Conservation (phyloP, 75 land plant genomes). For the Picea sitchensis region DNA sequence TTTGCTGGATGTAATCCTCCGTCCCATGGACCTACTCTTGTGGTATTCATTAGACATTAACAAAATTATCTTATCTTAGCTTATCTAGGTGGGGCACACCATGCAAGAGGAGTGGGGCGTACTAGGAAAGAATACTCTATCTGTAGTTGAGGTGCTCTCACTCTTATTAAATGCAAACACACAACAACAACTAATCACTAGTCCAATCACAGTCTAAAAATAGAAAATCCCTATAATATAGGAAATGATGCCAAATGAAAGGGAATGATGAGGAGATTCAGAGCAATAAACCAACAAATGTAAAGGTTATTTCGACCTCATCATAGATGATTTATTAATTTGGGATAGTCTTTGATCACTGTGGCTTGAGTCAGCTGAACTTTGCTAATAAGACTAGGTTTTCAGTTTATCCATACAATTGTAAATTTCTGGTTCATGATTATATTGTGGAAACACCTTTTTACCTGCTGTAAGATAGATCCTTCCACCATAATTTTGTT, state of each 20-base stretch:
- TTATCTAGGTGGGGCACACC: too few relatives aligned
- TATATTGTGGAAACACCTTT: neutral
- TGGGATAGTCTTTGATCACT: neutral
- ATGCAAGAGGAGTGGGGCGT: too few relatives aligned
- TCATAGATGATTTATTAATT: neutral
- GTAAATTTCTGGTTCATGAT: neutral
- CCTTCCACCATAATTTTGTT: neutral
- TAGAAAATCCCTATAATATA: too few relatives aligned
- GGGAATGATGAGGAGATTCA: neutral
- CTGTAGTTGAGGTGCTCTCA: neutral
- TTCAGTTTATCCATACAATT: neutral
- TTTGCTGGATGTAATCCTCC: too few relatives aligned
- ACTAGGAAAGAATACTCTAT: neutral
- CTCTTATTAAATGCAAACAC: too few relatives aligned
- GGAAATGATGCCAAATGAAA: neutral
- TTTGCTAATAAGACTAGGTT: neutral
- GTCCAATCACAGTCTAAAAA: too few relatives aligned
- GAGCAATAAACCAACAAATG: neutral
- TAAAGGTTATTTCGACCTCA: neutral
- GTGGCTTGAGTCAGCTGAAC: neutral
- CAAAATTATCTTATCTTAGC: too few relatives aligned
- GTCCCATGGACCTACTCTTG: too few relatives aligned
- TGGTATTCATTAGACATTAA: too few relatives aligned
- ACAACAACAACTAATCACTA: too few relatives aligned
- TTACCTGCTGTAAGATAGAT: neutral